Evolutionary conservation across 1,284 basidiomycete genomes (phyloP), one percentile per base, ranked within the genome.

Genomic region (Ceratobasidium sp.): DNA sequence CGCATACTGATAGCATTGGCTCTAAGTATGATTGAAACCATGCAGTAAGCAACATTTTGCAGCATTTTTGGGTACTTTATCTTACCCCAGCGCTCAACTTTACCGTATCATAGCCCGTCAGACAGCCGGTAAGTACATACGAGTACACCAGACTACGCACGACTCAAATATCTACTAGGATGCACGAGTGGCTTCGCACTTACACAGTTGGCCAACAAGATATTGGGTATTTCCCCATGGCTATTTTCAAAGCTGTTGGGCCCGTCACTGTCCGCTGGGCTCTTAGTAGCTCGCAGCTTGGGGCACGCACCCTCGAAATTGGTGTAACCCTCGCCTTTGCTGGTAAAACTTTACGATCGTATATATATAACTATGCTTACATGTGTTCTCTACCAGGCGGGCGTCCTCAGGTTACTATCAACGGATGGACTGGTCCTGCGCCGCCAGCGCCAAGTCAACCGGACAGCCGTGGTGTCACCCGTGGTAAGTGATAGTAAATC

Each of bases 11-110:
- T 64, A 33, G 23, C 53, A 13, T 39, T 53, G 6, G 56, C 51
- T 66, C 76, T n/a, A 56, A 86, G 85, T 81, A 88, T 87, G 80
- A 88, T 89, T 51, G 83, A 89, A 81, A 86, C 83, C n/a, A 88
- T 89, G 86, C 88, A 88, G 78, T 87, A 87, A 85, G 88, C 80
- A 77, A 85, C 83, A 63, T 39, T 44, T 28, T 33, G 33, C 33
- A 33, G 33, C 33, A 33, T 33, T 33, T 33, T 33, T 33, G 33
- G 33, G 33, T 33, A 33, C 33, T 33, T 33, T 33, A 33, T 60
- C 13, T 55, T 28, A 64, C 33, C 12, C 23, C 40, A 15, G 55
- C 23, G 20, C 42, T 49, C 66, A 20, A 18, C 40, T 5, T 53
- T 20, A n/a, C 18, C 51, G 51, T 53, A n/a, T 6, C 33, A 26